These are phyloP conservation scores for Quercus wislizeni DNA, from an alignment of 306 rosid species.

Conservation along the genomic window DNA sequence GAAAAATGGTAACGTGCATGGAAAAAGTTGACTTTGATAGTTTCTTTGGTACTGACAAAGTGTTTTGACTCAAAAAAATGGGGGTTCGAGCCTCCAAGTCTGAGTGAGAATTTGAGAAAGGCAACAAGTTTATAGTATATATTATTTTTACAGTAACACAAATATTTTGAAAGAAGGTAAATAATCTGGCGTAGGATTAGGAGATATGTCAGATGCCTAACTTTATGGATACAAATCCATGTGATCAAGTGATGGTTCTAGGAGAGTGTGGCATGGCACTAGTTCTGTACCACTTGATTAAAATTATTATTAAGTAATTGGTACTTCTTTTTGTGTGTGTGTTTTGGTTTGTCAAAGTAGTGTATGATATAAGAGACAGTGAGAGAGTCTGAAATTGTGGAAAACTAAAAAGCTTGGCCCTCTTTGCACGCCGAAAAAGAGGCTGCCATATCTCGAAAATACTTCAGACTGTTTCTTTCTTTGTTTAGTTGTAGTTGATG, in stretches of 20 bases:
- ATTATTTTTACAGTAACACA: no score
- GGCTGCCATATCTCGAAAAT: constrained; percentile 26
- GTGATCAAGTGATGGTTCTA: constrained; percentile 25
- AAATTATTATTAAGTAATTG: not conserved
- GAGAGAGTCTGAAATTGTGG: not conserved
- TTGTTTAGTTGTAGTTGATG: not conserved
- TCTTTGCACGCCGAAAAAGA: constrained; percentile 44
- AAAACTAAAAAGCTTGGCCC: constrained; percentile 9
- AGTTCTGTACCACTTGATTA: not conserved
- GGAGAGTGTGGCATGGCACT: constrained; percentile 24
- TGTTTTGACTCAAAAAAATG: not conserved
- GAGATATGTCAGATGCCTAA: constrained; percentile 44
- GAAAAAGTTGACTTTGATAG: constrained; percentile 12
- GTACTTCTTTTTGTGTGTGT: not conserved
- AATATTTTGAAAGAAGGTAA: constrained; percentile 11
- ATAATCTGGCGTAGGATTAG: constrained; percentile 29
- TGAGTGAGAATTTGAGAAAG: not conserved
- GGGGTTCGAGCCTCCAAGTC: not conserved
- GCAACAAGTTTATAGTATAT: not conserved
- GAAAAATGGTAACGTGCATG: not conserved
- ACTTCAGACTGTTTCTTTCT: constrained; percentile 14
- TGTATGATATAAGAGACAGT: not conserved
- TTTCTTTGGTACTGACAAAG: constrained; percentile 1
- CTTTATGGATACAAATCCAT: constrained; percentile 64
- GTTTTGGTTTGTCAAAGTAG: not conserved